phyloP scores from a whole-genome alignment of 495 filamentous ascomycete species.

The Aspergillus bridgeri region DNA sequence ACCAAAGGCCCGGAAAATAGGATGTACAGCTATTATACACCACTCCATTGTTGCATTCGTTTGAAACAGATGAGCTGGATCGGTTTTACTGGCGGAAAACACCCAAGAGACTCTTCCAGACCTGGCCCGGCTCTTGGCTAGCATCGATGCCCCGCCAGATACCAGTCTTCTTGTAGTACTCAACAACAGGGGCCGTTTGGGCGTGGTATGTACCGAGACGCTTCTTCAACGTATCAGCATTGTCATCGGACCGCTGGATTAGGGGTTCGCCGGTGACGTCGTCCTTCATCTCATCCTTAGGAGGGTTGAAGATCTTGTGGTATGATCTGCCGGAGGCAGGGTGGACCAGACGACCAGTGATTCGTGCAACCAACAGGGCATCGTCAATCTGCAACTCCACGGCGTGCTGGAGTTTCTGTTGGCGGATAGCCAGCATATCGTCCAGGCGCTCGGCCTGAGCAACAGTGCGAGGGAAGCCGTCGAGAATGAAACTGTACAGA shows the following conservation, averaged over 20 bases:
- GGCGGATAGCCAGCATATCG: slow-evolving; percentile 71
- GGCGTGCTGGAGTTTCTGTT: slow-evolving; percentile 84
- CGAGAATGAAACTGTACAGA: slow-evolving; percentile 83
- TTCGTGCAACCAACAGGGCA: slow-evolving; percentile 84
- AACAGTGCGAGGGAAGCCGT: slow-evolving; percentile 96
- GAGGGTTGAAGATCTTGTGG: slow-evolving; percentile 99
- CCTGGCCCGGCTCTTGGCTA: slow-evolving; percentile 90
- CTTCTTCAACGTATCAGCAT: slow-evolving; percentile 96
- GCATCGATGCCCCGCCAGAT: slow-evolving; percentile 97
- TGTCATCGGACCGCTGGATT: slow-evolving; percentile 95
- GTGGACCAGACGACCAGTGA: slow-evolving; percentile 94
- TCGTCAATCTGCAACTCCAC: slow-evolving; percentile 97
- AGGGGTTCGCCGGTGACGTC: slow-evolving; percentile 95
- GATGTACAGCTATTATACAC: neutral
- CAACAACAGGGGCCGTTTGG: slow-evolving; percentile 88
- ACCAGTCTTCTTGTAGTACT: slow-evolving; percentile 93
- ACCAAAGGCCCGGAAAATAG: slow-evolving; percentile 1
- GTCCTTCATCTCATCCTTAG: slow-evolving; percentile 89
- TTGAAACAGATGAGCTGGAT: neutral
- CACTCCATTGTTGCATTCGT: neutral
- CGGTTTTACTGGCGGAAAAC: slow-evolving; percentile 64
- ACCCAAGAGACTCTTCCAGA: slow-evolving; percentile 88
- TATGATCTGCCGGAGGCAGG: slow-evolving; percentile 94
- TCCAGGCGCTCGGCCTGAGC: slow-evolving; percentile 93
- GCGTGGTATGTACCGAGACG: slow-evolving; percentile 88